Base-by-base conservation (phyloP, 2,329 filamentous ascomycete genomes). In the Xylaria sp. region DNA sequence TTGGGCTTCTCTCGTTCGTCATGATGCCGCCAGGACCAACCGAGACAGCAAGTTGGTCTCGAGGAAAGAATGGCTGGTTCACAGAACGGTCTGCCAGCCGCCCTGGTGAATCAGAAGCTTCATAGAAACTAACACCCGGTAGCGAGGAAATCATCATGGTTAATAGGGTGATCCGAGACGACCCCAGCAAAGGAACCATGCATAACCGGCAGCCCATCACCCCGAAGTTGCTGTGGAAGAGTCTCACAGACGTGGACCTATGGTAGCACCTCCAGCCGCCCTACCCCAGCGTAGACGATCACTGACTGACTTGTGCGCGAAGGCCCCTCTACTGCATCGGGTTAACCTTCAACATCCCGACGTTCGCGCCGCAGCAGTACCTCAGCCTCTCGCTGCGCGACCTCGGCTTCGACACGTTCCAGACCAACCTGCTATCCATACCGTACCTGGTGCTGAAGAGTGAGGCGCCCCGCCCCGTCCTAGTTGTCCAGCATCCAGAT, bases 391-490 rank as follows among this genome's bases (percentile, higher is more conserved):
- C 76, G 2, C 69, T 84, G 3, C 72, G 76, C 47, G 70, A 72
- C 5, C 68, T 84, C 0, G 81, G 74, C 1, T 83, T 82, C 66
- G 67, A 72, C 57, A 79, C 77, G 6, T 81, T 85, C 62, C 70
- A 77, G 5, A 79, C 81, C 1, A 85, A 84, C 57, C 68, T 86
- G 18, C 69, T 85, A 34, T 77, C 78, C 1, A 83, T 85, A n/a
- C 74, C 78, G 3, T 72, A 66, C 48, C 37, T 63, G 2, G 61
- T 63, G 34, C 24, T 63, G 5, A 66, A 63, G 72, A 75, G 80
- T 52, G 68, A 67, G 57, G 60, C n/a, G n/a, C n/a, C n/a, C n/a
- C n/a, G n/a, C n/a, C n/a, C n/a, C n/a, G n/a, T n/a, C n/a, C n/a
- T n/a, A n/a, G n/a, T n/a, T n/a, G n/a, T n/a, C n/a, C n/a, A n/a